Conservation (phyloP, 805 yeast species). For the Metschnikowia dekortorum region DNA sequence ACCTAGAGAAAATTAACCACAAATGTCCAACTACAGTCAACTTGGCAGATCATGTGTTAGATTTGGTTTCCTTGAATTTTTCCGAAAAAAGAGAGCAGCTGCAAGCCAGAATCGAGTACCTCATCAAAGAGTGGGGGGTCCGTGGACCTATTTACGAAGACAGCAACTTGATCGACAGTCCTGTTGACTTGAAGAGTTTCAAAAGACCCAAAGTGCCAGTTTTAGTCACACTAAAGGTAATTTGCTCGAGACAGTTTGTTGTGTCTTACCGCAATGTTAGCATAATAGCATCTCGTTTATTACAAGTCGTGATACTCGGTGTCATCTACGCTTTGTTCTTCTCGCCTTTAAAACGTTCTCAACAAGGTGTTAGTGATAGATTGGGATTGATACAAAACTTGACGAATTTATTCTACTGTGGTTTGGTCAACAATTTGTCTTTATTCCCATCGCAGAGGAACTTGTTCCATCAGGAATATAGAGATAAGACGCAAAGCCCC, state of each 20-base stretch:
- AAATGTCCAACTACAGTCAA: constrained; percentile 59
- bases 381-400: constrained; percentile 75
- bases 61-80: constrained; percentile 50
- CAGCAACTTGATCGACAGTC: neutral
- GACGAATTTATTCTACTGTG: constrained; percentile 68
- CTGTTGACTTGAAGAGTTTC: constrained; percentile 27
- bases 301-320: constrained; percentile 62
- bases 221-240: constrained; percentile 24
- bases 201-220: constrained; percentile 23
- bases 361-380: constrained; percentile 57
- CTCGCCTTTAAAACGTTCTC: constrained; percentile 34
- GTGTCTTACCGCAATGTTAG: constrained; percentile 42
- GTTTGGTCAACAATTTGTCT: constrained; percentile 73
- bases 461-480: constrained; percentile 73
- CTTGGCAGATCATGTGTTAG: constrained; percentile 72
- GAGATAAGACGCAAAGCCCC: constrained; percentile 66
- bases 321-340: constrained; percentile 64
- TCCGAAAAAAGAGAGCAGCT: constrained; percentile 23
- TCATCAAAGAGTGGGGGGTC: constrained; percentile 27
- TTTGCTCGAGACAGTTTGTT: constrained; percentile 30
- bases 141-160: constrained; percentile 28
- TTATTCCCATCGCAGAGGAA: constrained; percentile 71
- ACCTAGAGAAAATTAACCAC: constrained; percentile 49
- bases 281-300: constrained; percentile 57
- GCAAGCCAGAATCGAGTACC: constrained; percentile 19